These are phyloP conservation scores for Ascochyta viciae-villosae DNA, from an alignment of 2,329 filamentous ascomycete species.

Conservation along the genomic window DNA sequence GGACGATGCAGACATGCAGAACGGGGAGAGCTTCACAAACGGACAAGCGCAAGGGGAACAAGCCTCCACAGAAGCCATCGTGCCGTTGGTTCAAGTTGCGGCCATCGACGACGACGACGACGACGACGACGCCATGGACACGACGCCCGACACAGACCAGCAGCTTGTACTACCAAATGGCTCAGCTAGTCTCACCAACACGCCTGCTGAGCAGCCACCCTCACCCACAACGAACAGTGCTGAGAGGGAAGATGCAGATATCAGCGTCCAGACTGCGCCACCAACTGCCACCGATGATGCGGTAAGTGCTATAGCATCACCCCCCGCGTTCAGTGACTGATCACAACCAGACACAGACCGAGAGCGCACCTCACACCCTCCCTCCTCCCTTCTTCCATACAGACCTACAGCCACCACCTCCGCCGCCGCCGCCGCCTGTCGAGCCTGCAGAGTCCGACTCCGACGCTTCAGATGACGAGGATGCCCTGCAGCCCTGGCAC, in stretches of 20 bases:
- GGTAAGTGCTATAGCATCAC: slow-evolving; percentile 22
- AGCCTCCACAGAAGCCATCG: slow-evolving; percentile 6
- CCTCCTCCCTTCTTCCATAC: slow-evolving; percentile 34
- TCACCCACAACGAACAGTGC: slow-evolving; percentile 24
- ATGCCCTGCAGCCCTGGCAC: slow-evolving; percentile 55
- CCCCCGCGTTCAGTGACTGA: slow-evolving; percentile 16
- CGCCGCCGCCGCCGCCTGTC: slow-evolving; percentile 42
- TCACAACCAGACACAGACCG: slow-evolving; percentile 20
- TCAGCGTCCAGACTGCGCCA: slow-evolving; percentile 18
- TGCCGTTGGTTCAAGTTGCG: slow-evolving; percentile 38
- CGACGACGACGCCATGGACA: slow-evolving; percentile 51
- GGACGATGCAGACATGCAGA: slow-evolving; percentile 46
- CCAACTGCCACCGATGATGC: slow-evolving; percentile 10
- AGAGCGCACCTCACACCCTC: slow-evolving; percentile 24
- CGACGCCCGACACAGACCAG: slow-evolving; percentile 42
- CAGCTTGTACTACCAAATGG: slow-evolving; percentile 32
- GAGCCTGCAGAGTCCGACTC: slow-evolving; percentile 40
- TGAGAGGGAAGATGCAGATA: slow-evolving; percentile 12
- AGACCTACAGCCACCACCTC: slow-evolving; percentile 37
- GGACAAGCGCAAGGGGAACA: slow-evolving; percentile 15
- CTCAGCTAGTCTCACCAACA: slow-evolving; percentile 21
- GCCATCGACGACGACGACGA: slow-evolving; percentile 42
- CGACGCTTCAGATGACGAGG: slow-evolving; percentile 48
- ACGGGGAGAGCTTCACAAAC: slow-evolving; percentile 32
- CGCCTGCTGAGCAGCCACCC: slow-evolving; percentile 21